Evolutionary conservation across 805 yeast species (phyloP).

Genomic region (Ogataea ramenticola): DNA sequence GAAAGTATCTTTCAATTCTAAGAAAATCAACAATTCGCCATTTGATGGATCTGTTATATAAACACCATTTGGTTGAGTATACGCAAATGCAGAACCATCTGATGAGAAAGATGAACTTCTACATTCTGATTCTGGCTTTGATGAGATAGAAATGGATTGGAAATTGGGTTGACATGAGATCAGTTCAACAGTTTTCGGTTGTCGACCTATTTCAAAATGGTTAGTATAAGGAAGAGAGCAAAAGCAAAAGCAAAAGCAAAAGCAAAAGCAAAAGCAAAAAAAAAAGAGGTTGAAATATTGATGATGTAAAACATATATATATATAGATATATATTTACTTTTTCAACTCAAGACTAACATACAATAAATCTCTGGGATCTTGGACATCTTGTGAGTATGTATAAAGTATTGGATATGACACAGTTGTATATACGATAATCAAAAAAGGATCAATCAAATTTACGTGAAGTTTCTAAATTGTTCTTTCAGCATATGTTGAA

Average conservation of each 20-base stretch:
- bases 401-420: neutral
- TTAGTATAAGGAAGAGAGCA: too few relatives aligned
- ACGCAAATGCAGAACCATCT: slow-evolving; percentile 64
- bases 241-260: too few relatives aligned
- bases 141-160: slow-evolving; percentile 21
- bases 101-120: slow-evolving; percentile 62
- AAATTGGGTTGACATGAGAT: slow-evolving; percentile 40
- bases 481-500: neutral
- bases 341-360: slow-evolving; percentile 1
- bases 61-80: slow-evolving; percentile 58
- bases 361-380: slow-evolving; percentile 23
- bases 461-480: too few relatives aligned
- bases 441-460: too few relatives aligned
- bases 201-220: slow-evolving; percentile 35
- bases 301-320: too few relatives aligned
- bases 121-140: slow-evolving; percentile 35
- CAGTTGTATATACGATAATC: neutral
- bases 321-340: too few relatives aligned
- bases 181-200: slow-evolving; percentile 48
- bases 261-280: too few relatives aligned
- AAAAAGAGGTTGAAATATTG: neutral
- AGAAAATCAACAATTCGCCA: slow-evolving; percentile 37
- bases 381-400: slow-evolving; percentile 8
- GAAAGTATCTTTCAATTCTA: slow-evolving; percentile 60
- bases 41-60: slow-evolving; percentile 48